A percentile compares a stretch with the other conserved stretches of the same genome.
phyloP scores from a whole-genome alignment of 2,329 filamentous ascomycete genomes.

The Botrytis byssoidea region DNA sequence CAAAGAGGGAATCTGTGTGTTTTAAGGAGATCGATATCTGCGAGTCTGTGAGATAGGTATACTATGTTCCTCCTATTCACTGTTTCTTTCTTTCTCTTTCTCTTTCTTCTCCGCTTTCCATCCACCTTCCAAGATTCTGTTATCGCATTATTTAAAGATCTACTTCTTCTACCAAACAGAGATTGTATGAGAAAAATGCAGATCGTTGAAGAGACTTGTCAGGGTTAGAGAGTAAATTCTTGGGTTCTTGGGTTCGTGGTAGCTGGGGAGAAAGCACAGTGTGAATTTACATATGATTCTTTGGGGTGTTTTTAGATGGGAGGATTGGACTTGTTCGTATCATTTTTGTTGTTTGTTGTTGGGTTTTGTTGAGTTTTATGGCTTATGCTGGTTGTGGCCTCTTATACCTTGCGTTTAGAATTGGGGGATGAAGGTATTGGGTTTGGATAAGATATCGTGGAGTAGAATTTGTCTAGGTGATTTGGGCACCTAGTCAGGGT shows the following conservation, averaged over 20 bases:
- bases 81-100: too few relatives aligned
- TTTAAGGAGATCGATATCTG: background rate
- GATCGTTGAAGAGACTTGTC: background rate
- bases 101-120: background rate
- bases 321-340: rapidly evolving
- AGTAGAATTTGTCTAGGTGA: background rate
- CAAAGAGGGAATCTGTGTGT: background rate
- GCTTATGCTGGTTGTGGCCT: background rate
- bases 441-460: background rate
- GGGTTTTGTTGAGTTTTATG: background rate
- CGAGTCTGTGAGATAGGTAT: background rate
- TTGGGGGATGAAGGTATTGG: background rate
- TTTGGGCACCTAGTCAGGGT: background rate
- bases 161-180: rapidly evolving
- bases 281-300: background rate
- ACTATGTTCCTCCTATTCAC: rapidly evolving
- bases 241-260: rapidly evolving
- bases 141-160: background rate
- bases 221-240: rapidly evolving
- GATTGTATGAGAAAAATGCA: rapidly evolving
- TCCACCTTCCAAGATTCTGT: rapidly evolving
- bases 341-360: rapidly evolving
- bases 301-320: rapidly evolving
- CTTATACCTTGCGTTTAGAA: background rate
- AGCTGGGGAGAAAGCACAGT: background rate